Percentiles rank a stretch among this genome's conserved stretches.
Conservation (phyloP, 1,139 yeast genomes). For the Candida dubliniensis region DNA sequence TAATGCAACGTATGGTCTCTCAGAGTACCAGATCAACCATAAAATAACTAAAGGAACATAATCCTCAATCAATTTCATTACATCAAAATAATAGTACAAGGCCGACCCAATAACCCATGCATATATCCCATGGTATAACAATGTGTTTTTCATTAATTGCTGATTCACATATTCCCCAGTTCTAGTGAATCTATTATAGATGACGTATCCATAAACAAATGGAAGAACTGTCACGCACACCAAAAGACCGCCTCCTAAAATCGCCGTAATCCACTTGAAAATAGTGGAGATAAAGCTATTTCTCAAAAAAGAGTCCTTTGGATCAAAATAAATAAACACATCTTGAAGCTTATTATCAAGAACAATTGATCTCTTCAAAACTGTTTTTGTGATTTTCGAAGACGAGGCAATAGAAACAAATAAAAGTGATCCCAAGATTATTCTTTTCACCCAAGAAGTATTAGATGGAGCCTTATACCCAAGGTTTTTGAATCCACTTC, state of each 20-base stretch:
- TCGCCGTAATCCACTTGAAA: neutral
- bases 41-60: constrained; percentile 1
- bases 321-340: neutral
- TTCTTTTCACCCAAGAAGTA: neutral
- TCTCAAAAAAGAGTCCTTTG: neutral
- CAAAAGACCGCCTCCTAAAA: neutral
- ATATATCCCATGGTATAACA: constrained; percentile 1
- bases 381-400: neutral
- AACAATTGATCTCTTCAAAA: neutral
- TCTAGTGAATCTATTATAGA: neutral
- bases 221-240: constrained; percentile 1
- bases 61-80: neutral
- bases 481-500: constrained; percentile 1
- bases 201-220: neutral
- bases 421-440: neutral
- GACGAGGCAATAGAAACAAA: neutral
- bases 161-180: neutral
- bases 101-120: neutral
- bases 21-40: constrained; percentile 2
- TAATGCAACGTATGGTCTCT: constrained; percentile 4
- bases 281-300: neutral
- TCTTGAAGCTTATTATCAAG: neutral
- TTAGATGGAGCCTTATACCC: neutral
- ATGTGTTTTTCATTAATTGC: constrained; percentile 2
- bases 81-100: neutral